Evolutionary conservation across 2,329 filamentous ascomycete genomes (phyloP).

Genomic region (Verticillium isaacii): DNA sequence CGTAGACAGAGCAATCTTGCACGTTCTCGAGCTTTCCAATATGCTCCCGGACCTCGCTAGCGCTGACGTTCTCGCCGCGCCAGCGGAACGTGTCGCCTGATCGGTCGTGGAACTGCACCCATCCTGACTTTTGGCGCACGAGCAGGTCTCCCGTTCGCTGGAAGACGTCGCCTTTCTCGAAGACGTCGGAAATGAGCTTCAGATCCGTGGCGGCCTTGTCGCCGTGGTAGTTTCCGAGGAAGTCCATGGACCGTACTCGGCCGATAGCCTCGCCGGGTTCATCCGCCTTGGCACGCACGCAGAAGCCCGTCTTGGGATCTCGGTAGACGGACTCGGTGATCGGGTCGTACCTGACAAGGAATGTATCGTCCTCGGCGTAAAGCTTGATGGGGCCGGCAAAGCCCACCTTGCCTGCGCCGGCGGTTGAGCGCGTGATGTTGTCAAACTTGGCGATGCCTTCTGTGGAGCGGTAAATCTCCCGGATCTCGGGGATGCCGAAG

Average conservation of each 20-base stretch:
- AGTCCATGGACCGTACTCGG: slow-evolving; percentile 47
- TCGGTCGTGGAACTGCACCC: slow-evolving; percentile 63
- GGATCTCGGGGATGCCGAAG: slow-evolving; percentile 50
- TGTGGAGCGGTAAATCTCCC: slow-evolving; percentile 74
- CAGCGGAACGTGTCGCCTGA: slow-evolving; percentile 63
- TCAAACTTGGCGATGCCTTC: slow-evolving; percentile 64
- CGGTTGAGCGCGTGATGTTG: slow-evolving; percentile 57
- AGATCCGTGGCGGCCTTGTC: slow-evolving; percentile 61
- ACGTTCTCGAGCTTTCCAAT: not conserved
- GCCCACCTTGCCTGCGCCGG: slow-evolving; percentile 45
- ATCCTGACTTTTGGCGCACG: slow-evolving; percentile 53
- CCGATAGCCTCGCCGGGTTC: slow-evolving; percentile 71
- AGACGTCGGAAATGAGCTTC: slow-evolving; percentile 61
- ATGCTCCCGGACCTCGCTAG: slow-evolving; percentile 50
- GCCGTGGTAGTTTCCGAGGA: slow-evolving; percentile 65
- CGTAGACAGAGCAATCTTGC: not conserved
- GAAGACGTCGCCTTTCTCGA: slow-evolving; percentile 62
- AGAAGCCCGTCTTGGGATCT: slow-evolving; percentile 65
- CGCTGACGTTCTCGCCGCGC: slow-evolving; percentile 66
- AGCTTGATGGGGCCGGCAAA: slow-evolving; percentile 19
- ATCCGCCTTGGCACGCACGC: slow-evolving; percentile 55
- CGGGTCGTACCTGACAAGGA: slow-evolving; percentile 65
- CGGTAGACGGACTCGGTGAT: slow-evolving; percentile 62
- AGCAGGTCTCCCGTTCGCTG: slow-evolving; percentile 66
- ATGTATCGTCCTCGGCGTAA: slow-evolving; percentile 34